Evolutionary conservation across 2,329 filamentous ascomycete species (phyloP).

Genomic region (Zymoseptoria tritici): DNA sequence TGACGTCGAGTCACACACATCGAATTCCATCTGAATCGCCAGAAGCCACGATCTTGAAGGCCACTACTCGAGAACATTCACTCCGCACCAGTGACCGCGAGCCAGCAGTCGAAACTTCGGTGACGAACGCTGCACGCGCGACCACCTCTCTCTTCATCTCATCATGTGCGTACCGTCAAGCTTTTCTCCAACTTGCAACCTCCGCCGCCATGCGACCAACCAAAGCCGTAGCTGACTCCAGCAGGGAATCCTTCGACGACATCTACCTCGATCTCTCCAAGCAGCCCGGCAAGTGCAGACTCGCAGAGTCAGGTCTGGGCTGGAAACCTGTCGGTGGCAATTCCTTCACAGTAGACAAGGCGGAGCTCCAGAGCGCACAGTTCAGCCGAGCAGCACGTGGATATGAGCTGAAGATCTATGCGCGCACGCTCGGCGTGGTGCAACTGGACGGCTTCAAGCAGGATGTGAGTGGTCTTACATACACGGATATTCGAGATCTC

Average conservation of each 20-base stretch:
- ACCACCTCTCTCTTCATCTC: background rate
- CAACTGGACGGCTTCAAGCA: constrained; percentile 93
- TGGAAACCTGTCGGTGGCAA: constrained; percentile 92
- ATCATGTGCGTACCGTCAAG: background rate
- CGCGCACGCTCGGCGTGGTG: constrained; percentile 74
- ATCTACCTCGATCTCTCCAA: constrained; percentile 95
- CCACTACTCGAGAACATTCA: background rate
- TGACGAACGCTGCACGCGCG: background rate
- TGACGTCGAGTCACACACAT: background rate
- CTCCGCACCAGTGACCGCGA: background rate
- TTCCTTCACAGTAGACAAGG: constrained; percentile 85
- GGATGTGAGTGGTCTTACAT: constrained; percentile 48
- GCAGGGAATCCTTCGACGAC: constrained; percentile 88
- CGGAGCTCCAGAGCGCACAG: constrained; percentile 77
- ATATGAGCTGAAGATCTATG: constrained; percentile 86
- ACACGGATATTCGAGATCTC: constrained; percentile 3
- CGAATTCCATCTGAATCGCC: background rate
- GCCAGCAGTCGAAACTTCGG: background rate
- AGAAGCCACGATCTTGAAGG: background rate
- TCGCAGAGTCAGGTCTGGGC: constrained; percentile 87
- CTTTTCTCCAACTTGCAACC: background rate
- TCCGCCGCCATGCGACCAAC: background rate
- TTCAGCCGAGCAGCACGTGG: constrained; percentile 93
- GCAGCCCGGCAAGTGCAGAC: constrained; percentile 84
- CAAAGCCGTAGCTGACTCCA: background rate